Base-by-base conservation (phyloP, 2,329 filamentous ascomycete species). In the Xenoacremonium recifei region DNA sequence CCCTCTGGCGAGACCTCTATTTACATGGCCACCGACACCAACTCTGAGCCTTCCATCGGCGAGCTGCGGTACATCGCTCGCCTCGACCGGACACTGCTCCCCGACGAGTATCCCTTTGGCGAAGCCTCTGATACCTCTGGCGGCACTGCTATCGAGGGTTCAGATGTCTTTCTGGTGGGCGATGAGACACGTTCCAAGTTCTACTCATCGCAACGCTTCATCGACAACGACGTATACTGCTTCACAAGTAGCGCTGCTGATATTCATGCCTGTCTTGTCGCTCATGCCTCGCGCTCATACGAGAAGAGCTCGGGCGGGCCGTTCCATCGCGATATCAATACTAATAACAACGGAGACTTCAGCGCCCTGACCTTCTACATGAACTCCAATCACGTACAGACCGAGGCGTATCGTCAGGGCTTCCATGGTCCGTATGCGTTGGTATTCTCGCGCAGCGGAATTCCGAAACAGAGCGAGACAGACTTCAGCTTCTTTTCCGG, bases 131-230 rank as follows among this genome's bases (percentile, higher is more conserved):
- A 71, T 18, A 84, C 79, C 1, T 65, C 63, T 2, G 73, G 71
- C 20, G 72, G 72, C 21, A 68, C 67, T 9, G 69, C 75, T 3
- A 61, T 85, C 38, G 82, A 85, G 58, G 82, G 73, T 31, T 75
- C 70, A 1, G 77, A 80, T 44, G 75, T 79, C 42, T 86, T 76
- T 55, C 45, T 80, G 7, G 79, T 86, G 33, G 63, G 69, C 48
- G 77, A 80, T 17, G 68, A 86, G 59, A 86, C 82, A 0, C 75
- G 82, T 29, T 81, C 77, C 63, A 87, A 87, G 61, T 87, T 86
- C 68, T 87, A 83, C 66, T 84, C 79, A 2, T 81, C 77, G 44
- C 70, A 83, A 48, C 73, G 82, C n/a, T 86, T 84, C 63, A 85
- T 87, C 56, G 83, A 87, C 58, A 81, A 84, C 52, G 68, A 77